phyloP scores from a whole-genome alignment of 2,329 filamentous ascomycete species.

The Neopestalotiopsis rosae region DNA sequence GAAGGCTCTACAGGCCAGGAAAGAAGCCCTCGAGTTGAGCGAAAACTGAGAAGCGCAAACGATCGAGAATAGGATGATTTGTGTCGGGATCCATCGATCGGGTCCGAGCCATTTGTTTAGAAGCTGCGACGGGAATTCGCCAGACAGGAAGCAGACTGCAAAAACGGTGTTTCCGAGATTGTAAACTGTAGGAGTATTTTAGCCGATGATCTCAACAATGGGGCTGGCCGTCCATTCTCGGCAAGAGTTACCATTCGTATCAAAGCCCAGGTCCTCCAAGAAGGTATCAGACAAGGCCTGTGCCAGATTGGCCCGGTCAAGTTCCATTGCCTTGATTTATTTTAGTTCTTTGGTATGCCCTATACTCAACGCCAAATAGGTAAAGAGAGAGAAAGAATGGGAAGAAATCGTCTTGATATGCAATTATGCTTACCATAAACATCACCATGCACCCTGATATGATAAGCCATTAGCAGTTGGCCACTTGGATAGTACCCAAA shows the following conservation, averaged over 20 bases:
- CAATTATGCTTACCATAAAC: not conserved
- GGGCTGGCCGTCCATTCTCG: not conserved
- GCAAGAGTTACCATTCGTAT: constrained; percentile 45
- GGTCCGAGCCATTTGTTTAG: constrained; percentile 55
- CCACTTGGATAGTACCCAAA: too few relatives aligned
- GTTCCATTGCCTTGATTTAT: constrained; percentile 48
- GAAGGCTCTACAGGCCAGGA: constrained; percentile 32
- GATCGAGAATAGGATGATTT: constrained; percentile 34
- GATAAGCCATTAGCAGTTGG: not conserved
- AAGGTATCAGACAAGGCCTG: constrained; percentile 56
- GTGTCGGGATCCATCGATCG: constrained; percentile 35
- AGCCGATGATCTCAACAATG: too few relatives aligned
- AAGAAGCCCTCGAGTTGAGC: constrained; percentile 28
- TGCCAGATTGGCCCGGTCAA: constrained; percentile 52
- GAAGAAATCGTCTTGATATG: too few relatives aligned
- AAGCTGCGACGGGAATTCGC: constrained; percentile 66
- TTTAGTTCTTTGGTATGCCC: too few relatives aligned
- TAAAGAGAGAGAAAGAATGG: too few relatives aligned
- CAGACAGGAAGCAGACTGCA: constrained; percentile 55
- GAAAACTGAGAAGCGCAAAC: constrained; percentile 36
- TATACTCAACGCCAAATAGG: too few relatives aligned
- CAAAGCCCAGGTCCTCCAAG: constrained; percentile 46
- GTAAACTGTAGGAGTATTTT: constrained; percentile 38
- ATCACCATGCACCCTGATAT: constrained; percentile 7
- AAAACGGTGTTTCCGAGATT: constrained; percentile 61